Percentiles rank a stretch among this genome's conserved stretches.
Conservation (phyloP, 768 basidiomycete species). For the Leucosporidium yakuticum region DNA sequence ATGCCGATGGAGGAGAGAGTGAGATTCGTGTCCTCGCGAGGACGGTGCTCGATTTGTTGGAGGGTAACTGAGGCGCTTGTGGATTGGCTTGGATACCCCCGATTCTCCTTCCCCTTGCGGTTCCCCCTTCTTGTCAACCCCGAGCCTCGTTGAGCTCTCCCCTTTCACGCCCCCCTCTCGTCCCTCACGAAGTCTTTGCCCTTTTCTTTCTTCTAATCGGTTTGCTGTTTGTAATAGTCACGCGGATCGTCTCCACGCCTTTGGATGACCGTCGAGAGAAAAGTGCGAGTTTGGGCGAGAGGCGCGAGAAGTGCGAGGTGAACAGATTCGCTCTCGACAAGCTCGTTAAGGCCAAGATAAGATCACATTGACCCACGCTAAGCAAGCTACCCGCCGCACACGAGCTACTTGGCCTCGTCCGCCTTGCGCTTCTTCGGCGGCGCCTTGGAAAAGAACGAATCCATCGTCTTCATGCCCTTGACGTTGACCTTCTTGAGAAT, state of each 20-base stretch:
- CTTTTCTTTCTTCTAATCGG: neutral
- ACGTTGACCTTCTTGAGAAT: conserved; percentile 34
- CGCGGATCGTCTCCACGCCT: too few relatives aligned
- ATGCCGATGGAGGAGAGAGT: conserved; percentile 54
- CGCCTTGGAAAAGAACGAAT: conserved; percentile 18
- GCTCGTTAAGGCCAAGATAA: too few relatives aligned
- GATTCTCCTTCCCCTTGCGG: conserved; percentile 9
- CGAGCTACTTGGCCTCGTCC: too few relatives aligned
- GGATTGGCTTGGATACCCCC: neutral
- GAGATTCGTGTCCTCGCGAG: conserved; percentile 82
- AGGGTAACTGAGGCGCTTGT: conserved; percentile 40
- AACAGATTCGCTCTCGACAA: too few relatives aligned
- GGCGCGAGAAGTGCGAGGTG: too few relatives aligned
- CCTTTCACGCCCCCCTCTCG: neutral
- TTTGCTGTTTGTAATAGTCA: too few relatives aligned
- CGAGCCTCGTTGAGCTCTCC: too few relatives aligned
- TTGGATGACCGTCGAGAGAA: too few relatives aligned
- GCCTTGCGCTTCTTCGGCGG: too few relatives aligned
- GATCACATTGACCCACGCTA: too few relatives aligned
- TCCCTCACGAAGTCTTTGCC: neutral
- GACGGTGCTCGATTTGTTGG: conserved; percentile 80
- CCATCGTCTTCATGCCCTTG: conserved; percentile 29
- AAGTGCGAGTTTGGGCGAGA: too few relatives aligned
- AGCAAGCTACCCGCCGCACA: too few relatives aligned
- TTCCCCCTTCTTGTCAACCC: neutral